Evolutionary conservation across 2,329 filamentous ascomycete species (phyloP).

Genomic region (Catunica adiposa): DNA sequence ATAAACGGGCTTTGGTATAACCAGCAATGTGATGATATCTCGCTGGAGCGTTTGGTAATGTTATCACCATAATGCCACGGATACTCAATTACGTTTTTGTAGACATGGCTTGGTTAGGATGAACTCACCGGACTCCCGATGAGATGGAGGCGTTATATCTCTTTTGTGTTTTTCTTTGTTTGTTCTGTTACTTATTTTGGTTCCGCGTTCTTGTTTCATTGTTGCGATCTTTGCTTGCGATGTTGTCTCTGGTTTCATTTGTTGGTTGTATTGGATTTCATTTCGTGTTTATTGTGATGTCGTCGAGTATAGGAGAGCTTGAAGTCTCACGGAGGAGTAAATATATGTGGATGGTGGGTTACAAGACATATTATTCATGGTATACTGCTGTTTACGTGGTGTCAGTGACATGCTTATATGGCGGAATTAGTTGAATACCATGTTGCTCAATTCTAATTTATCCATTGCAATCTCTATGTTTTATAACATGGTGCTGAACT

Average conservation of each 20-base stretch:
- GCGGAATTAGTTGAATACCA: background rate
- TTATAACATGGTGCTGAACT: background rate
- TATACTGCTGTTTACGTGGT: background rate
- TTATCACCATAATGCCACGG: background rate
- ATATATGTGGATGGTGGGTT: no score
- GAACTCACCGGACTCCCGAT: background rate
- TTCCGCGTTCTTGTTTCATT: background rate
- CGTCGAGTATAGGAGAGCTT: no score
- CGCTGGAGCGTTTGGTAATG: no score
- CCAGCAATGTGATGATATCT: no score
- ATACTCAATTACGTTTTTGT: no score
- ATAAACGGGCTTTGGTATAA: slow-evolving; percentile 1
- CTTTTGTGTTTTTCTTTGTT: background rate
- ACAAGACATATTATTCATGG: no score
- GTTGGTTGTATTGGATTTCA: background rate
- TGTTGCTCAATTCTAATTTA: background rate
- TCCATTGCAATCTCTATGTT: background rate
- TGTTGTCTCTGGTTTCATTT: background rate
- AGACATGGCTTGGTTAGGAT: background rate
- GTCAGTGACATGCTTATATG: background rate
- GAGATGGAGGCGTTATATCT: background rate
- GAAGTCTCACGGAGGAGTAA: no score
- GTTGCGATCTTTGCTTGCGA: background rate
- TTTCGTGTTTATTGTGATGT: background rate
- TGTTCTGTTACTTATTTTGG: background rate